Conservation (phyloP, 495 filamentous ascomycete genomes). For the Penicillium malachiteum region DNA sequence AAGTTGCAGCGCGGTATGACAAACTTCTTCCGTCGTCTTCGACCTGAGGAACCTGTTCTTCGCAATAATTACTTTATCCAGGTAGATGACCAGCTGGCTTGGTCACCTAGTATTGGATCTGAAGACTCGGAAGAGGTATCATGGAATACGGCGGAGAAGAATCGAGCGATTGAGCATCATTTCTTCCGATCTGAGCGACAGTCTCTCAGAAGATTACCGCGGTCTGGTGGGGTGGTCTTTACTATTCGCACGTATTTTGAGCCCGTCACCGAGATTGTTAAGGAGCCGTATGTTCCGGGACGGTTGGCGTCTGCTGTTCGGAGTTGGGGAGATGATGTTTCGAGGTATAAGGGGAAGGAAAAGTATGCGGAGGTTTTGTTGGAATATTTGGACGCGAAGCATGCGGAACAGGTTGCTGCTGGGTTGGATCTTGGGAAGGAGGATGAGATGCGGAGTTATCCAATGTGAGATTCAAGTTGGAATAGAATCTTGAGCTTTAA, state of each 20-base stretch:
- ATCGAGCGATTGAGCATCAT: constrained; percentile 71
- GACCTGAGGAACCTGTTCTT: constrained; percentile 63
- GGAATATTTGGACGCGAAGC: constrained; percentile 78
- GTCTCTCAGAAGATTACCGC: constrained; percentile 69
- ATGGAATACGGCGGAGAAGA: constrained; percentile 78
- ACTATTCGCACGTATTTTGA: constrained; percentile 80
- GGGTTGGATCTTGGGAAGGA: constrained; percentile 63
- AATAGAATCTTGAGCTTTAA: neutral
- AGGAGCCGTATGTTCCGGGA: constrained; percentile 71
- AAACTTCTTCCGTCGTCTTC: constrained; percentile 71
- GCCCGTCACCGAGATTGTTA: constrained; percentile 61
- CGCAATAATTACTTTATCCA: constrained; percentile 78
- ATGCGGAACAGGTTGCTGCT: constrained; percentile 68
- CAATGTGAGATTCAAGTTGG: constrained; percentile 24
- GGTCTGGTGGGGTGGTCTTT: constrained; percentile 74
- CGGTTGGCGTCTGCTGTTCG: constrained; percentile 69
- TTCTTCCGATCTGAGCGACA: constrained; percentile 81
- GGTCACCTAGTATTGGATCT: constrained; percentile 71
- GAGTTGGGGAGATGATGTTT: constrained; percentile 87
- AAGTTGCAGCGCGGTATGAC: constrained; percentile 82
- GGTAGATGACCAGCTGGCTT: constrained; percentile 68
- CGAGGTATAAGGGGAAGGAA: constrained; percentile 80
- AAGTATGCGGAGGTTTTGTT: constrained; percentile 75
- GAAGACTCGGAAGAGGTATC: constrained; percentile 66
- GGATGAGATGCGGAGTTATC: constrained; percentile 57